These are phyloP conservation scores for Conticribra guillardii DNA, from an alignment of 108 stramenopile genomes.

Conservation along the genomic window DNA sequence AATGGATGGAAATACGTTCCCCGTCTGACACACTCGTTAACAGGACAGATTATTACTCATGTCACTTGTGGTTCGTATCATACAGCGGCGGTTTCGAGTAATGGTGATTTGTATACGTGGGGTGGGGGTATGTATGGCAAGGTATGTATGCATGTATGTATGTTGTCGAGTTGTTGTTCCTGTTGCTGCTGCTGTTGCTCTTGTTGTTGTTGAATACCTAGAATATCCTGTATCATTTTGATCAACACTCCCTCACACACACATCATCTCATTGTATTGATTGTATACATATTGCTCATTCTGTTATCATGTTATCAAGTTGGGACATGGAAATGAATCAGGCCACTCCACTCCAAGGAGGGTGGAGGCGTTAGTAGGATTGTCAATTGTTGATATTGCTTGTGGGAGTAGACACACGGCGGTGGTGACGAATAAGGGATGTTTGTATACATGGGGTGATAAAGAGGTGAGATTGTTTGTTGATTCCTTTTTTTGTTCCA, in stretches of 20 bases:
- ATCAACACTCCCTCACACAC: too few relatives aligned
- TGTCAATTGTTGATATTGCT: slow-evolving; percentile 86
- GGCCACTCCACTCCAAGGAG: slow-evolving; percentile 92
- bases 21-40: slow-evolving; percentile 78
- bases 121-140: slow-evolving; percentile 98
- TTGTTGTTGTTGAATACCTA: too few relatives aligned
- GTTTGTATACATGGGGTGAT: slow-evolving; percentile 63
- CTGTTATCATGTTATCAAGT: neutral
- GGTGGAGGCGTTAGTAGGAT: slow-evolving; percentile 85
- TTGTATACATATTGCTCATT: neutral
- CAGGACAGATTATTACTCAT: slow-evolving; percentile 81
- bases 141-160: slow-evolving; percentile 16
- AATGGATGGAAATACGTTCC: slow-evolving; percentile 98
- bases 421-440: slow-evolving; percentile 83
- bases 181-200: neutral
- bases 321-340: slow-evolving; percentile 93
- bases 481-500: too few relatives aligned
- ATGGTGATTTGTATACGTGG: slow-evolving; percentile 88
- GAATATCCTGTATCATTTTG: too few relatives aligned
- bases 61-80: slow-evolving; percentile 95
- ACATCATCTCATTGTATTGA: neutral
- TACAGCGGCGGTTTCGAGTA: slow-evolving; percentile 91
- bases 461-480: slow-evolving; percentile 63
- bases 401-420: slow-evolving; percentile 94
- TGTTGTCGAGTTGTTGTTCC: neutral